Percentiles rank a stretch among this genome's conserved stretches.
These are phyloP conservation scores for Coleophoma crateriformis DNA, from an alignment of 2,329 filamentous ascomycete genomes.

Conservation along the genomic window DNA sequence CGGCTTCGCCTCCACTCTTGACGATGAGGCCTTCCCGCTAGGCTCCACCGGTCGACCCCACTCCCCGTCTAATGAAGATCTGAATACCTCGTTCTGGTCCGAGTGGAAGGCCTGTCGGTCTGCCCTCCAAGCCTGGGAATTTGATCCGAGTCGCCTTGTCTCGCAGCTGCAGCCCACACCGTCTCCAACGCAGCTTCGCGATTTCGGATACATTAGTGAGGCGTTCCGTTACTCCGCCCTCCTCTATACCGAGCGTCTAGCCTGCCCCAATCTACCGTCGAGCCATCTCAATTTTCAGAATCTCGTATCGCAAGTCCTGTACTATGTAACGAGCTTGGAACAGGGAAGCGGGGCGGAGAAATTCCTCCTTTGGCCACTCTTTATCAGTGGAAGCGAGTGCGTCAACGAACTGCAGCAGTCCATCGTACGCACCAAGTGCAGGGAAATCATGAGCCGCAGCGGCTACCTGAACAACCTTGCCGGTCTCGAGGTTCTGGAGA, in stretches of 20 bases:
- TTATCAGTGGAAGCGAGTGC: slow-evolving; percentile 85
- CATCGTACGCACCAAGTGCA: slow-evolving; percentile 73
- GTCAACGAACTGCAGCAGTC: slow-evolving; percentile 74
- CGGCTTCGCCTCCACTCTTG: slow-evolving; percentile 52
- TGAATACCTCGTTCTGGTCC: slow-evolving; percentile 66
- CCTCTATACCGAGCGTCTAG: slow-evolving; percentile 84
- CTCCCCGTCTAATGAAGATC: slow-evolving; percentile 47
- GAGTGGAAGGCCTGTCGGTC: slow-evolving; percentile 80
- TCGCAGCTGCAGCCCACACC: slow-evolving; percentile 43
- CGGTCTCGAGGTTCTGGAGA: slow-evolving; percentile 79
- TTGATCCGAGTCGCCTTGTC: slow-evolving; percentile 50
- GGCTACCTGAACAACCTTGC: slow-evolving; percentile 93
- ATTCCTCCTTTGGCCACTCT: slow-evolving; percentile 89
- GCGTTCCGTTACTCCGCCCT: slow-evolving; percentile 86
- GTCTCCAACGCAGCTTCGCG: slow-evolving; percentile 59
- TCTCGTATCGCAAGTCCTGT: slow-evolving; percentile 75
- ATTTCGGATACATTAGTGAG: slow-evolving; percentile 79
- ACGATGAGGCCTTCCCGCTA: slow-evolving; percentile 46
- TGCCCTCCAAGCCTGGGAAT: slow-evolving; percentile 76
- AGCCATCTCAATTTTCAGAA: slow-evolving; percentile 75
- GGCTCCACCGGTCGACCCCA: slow-evolving; percentile 26
- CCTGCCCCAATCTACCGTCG: slow-evolving; percentile 68
- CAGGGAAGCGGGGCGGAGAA: slow-evolving; percentile 70
- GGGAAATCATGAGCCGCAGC: slow-evolving; percentile 80
- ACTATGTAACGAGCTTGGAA: slow-evolving; percentile 76